A percentile compares a stretch with the other conserved stretches of the same genome.
Conservation (phyloP, 805 yeast genomes). For the Kluyveromyces nonfermentans region DNA sequence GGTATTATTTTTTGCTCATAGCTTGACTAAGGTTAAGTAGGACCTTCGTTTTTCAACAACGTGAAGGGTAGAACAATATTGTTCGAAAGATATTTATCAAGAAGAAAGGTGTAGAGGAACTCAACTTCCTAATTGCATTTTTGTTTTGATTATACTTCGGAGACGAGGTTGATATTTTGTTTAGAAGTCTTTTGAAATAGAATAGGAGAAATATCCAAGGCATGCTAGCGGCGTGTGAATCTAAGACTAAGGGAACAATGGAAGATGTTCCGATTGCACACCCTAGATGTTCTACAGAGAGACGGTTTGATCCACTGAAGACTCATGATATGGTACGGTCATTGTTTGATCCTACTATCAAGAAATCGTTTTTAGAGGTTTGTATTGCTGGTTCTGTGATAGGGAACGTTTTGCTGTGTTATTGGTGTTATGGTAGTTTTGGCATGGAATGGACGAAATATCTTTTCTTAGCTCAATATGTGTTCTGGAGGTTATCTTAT, state of each 20-base stretch:
- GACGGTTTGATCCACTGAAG: constrained; percentile 31
- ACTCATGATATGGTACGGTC: constrained; percentile 83
- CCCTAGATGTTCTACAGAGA: background rate
- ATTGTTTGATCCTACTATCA: constrained; percentile 63
- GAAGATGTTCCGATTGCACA: constrained; percentile 1
- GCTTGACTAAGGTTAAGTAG: background rate
- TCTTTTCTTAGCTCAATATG: constrained; percentile 44
- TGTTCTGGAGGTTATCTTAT: constrained; percentile 68
- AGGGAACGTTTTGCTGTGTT: constrained; percentile 29
- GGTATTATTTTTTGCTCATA: background rate
- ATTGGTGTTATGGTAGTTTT: constrained; percentile 15
- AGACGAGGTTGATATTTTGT: too few species aligned
- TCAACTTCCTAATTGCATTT: background rate
- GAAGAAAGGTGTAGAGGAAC: background rate
- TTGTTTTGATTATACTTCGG: too few species aligned
- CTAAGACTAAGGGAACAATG: background rate
- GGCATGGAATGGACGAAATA: constrained; percentile 20
- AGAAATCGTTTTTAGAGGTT: constrained; percentile 59
- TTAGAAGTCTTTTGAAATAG: too few species aligned
- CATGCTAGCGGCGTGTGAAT: background rate
- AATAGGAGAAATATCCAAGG: too few species aligned
- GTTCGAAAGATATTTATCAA: background rate
- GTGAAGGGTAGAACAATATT: background rate
- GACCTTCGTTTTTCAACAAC: background rate
- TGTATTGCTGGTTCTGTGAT: constrained; percentile 41